Base-by-base conservation (phyloP, 345 rosid species). In the Camelina laxa region DNA sequence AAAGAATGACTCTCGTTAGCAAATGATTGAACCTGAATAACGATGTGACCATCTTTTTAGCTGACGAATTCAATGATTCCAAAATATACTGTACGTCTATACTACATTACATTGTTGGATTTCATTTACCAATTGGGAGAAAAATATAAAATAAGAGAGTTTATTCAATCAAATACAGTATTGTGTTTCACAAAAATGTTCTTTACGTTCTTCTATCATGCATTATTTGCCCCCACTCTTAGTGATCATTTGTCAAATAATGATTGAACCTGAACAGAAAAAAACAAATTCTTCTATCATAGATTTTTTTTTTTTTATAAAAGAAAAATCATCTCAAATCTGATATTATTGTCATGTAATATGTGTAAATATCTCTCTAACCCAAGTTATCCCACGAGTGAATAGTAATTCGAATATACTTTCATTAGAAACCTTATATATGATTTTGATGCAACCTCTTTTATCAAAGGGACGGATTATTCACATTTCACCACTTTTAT, bases 21-120 rank as follows among this genome's bases (percentile, higher is more conserved):
- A n/a, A n/a, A n/a, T n/a, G n/a, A n/a, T n/a, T n/a, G n/a, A n/a
- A n/a, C n/a, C n/a, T 44, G n/a, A n/a, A n/a, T n/a, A 39, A 61
- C 13, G 60, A 66, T 66, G 72, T 38, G 50, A 38, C 61, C 19
- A 6, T 14, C 56, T 27, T 67, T 13, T n/a, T 21, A 20, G 31
- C 20, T 11, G 35, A 50, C 58, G 24, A 67, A n/a, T 67, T 15
- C 15, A 12, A 5, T 65, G 8, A 14, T 31, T 47, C 20, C 36
- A 41, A 61, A 13, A 13, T 60, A 20, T 60, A 33, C 33, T 33
- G n/a, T n/a, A n/a, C n/a, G n/a, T n/a, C n/a, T n/a, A 22, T 22
- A 22, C 24, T 22, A 22, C 2, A 6, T 61, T 10, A 53, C n/a
- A 10, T 58, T n/a, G 4, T 38, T 60, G 17, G 17, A 20, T 12